Evolutionary conservation across 805 yeast species (phyloP).

Genomic region (Metschnikowia picachoensis): DNA sequence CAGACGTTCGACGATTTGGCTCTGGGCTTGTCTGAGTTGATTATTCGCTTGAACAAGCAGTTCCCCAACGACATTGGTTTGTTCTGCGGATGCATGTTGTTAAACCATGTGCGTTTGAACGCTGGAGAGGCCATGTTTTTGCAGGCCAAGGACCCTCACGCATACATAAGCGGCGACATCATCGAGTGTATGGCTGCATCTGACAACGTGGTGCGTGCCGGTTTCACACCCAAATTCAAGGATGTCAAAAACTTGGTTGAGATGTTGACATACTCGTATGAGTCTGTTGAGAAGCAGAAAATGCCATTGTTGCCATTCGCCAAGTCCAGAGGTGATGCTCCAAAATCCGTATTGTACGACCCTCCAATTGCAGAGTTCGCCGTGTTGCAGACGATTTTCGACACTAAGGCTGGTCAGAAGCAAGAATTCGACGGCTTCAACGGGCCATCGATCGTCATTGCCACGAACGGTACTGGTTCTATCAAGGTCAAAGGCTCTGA

Average conservation of each 20-base stretch:
- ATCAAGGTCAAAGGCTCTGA: constrained; percentile 41
- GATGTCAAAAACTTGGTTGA: constrained; percentile 87
- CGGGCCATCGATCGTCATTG: constrained; percentile 87
- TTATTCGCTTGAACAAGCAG: constrained; percentile 75
- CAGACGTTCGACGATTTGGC: constrained; percentile 48
- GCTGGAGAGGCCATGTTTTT: constrained; percentile 96
- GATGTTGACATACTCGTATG: constrained; percentile 87
- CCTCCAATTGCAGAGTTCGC: constrained; percentile 98
- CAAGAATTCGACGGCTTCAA: constrained; percentile 59
- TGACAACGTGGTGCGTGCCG: constrained; percentile 97
- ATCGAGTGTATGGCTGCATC: constrained; percentile 99
- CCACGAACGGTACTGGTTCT: constrained; percentile 76
- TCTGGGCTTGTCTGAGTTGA: constrained; percentile 61
- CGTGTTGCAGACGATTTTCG: constrained; percentile 77
- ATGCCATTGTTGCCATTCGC: constrained; percentile 63
- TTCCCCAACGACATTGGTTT: constrained; percentile 93
- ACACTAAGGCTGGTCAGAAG: constrained; percentile 40
- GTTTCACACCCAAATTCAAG: constrained; percentile 98
- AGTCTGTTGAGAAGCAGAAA: constrained; percentile 89
- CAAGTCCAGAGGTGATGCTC: constrained; percentile 63
- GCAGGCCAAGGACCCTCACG: constrained; percentile 97
- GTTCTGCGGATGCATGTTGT: constrained; percentile 90
- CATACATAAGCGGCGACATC: constrained; percentile 94
- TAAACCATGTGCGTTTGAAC: constrained; percentile 78
- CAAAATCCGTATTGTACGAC: constrained; percentile 62